Evolutionary conservation across 1,139 yeast species (phyloP).

Genomic region (Suhomyces wounanorum): DNA sequence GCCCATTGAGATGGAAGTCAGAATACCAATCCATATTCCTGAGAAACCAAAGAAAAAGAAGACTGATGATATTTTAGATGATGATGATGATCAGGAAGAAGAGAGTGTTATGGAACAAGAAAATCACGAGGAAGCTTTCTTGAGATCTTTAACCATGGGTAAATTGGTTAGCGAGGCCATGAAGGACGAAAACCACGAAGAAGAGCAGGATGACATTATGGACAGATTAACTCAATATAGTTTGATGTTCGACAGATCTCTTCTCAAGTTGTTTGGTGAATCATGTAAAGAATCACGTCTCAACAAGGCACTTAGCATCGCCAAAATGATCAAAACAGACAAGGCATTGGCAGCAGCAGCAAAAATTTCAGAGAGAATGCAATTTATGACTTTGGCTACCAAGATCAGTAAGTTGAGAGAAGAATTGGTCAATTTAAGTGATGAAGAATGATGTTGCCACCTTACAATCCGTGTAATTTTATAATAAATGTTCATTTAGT

Average conservation of each 20-base stretch:
- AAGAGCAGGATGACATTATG: slow-evolving; percentile 40
- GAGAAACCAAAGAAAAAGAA: slow-evolving; percentile 21
- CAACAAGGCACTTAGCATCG: slow-evolving; percentile 70
- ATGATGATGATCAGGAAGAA: slow-evolving; percentile 28
- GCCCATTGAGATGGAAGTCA: slow-evolving; percentile 74
- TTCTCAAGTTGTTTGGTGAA: slow-evolving; percentile 73
- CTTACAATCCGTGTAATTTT: neutral
- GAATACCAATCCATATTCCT: slow-evolving; percentile 55
- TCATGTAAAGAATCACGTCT: slow-evolving; percentile 71
- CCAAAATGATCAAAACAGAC: slow-evolving; percentile 68
- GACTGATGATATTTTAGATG: slow-evolving; percentile 23
- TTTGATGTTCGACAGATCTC: slow-evolving; percentile 65
- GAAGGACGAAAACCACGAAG: slow-evolving; percentile 33
- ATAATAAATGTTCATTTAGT: slow-evolving; percentile 3
- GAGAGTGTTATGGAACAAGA: slow-evolving; percentile 26
- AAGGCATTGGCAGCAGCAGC: slow-evolving; percentile 82
- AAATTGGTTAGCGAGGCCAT: slow-evolving; percentile 49
- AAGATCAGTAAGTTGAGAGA: slow-evolving; percentile 70
- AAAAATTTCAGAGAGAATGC: slow-evolving; percentile 81
- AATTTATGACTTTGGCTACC: slow-evolving; percentile 62
- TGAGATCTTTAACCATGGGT: slow-evolving; percentile 52
- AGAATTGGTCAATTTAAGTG: slow-evolving; percentile 33
- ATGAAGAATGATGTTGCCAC: slow-evolving; percentile 17
- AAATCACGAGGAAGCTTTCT: slow-evolving; percentile 43
- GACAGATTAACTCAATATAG: slow-evolving; percentile 55